Conservation (phyloP, 768 basidiomycete genomes). For the Suillus paluster region DNA sequence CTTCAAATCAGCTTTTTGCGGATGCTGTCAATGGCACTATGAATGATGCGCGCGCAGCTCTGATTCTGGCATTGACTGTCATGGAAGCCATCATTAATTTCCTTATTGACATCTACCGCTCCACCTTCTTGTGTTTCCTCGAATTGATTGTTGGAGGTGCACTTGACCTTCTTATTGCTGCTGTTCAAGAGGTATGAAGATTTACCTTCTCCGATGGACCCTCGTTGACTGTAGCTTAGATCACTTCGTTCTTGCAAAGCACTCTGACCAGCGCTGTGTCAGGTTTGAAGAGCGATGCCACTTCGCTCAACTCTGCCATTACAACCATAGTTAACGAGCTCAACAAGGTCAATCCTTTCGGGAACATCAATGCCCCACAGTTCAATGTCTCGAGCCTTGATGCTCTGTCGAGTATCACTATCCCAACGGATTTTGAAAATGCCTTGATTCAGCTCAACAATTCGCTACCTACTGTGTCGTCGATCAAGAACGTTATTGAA, state of each 20-base stretch:
- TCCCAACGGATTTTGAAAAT: conserved; percentile 78
- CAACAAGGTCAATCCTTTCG: conserved; percentile 79
- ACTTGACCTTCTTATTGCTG: conserved; percentile 77
- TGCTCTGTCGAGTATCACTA: conserved; percentile 74
- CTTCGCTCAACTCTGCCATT: conserved; percentile 70
- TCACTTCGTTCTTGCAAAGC: conserved; percentile 67
- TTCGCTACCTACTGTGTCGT: conserved; percentile 77
- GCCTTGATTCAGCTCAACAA: conserved; percentile 77
- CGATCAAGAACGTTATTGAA: conserved; percentile 71
- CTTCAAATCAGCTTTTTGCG: conserved; percentile 79
- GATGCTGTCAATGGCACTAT: conserved; percentile 81
- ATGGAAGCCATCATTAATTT: conserved; percentile 93
- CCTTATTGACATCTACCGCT: conserved; percentile 89
- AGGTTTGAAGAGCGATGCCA: conserved; percentile 72
- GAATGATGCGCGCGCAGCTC: conserved; percentile 72
- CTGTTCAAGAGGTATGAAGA: conserved; percentile 76
- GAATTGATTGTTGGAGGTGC: conserved; percentile 87
- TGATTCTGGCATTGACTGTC: conserved; percentile 75
- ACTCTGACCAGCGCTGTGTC: conserved; percentile 66
- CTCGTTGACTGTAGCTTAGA: conserved; percentile 46
- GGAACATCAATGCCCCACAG: conserved; percentile 68
- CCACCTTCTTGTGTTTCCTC: conserved; percentile 91
- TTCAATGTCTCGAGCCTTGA: conserved; percentile 78
- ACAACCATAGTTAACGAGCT: conserved; percentile 63
- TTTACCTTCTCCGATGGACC: neutral